These are phyloP conservation scores for Ceratocystis smalleyi DNA, from an alignment of 2,329 filamentous ascomycete genomes.

Conservation along the genomic window DNA sequence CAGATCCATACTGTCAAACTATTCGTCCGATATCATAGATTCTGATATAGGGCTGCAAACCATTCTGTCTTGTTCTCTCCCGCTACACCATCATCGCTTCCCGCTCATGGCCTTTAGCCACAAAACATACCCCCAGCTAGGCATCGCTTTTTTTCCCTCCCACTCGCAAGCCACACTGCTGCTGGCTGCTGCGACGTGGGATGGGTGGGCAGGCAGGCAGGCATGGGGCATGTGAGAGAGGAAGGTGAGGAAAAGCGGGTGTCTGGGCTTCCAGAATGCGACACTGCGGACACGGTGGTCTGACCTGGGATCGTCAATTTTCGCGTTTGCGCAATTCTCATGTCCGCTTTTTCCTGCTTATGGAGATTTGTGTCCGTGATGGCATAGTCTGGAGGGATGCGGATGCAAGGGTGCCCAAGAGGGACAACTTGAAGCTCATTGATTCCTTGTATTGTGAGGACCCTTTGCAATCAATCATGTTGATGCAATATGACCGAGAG, in stretches of 20 bases:
- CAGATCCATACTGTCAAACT: background rate
- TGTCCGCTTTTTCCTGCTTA: background rate
- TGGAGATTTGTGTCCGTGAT: background rate
- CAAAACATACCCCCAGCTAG: background rate
- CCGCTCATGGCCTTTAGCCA: background rate
- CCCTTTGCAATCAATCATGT: background rate
- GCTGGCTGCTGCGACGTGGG: too few relatives aligned
- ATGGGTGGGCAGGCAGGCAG: background rate
- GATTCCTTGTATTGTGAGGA: background rate
- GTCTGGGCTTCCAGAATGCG: background rate
- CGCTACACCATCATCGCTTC: background rate
- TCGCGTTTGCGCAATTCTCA: background rate
- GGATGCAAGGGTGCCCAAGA: constrained; percentile 3
- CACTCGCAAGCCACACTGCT: background rate
- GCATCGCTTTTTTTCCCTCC: background rate
- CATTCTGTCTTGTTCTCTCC: background rate
- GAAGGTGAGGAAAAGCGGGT: background rate
- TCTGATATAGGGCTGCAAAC: background rate
- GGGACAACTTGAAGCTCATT: background rate
- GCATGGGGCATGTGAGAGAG: background rate
- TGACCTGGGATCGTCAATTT: background rate
- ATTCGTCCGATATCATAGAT: background rate
- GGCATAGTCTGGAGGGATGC: background rate
- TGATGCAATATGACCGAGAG: background rate
- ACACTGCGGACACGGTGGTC: constrained; percentile 1